Percentiles rank a stretch among this genome's conserved stretches.
These are phyloP conservation scores for Plasmodium fragile DNA, from an alignment of 169 alveolate genomes.

Conservation along the genomic window DNA sequence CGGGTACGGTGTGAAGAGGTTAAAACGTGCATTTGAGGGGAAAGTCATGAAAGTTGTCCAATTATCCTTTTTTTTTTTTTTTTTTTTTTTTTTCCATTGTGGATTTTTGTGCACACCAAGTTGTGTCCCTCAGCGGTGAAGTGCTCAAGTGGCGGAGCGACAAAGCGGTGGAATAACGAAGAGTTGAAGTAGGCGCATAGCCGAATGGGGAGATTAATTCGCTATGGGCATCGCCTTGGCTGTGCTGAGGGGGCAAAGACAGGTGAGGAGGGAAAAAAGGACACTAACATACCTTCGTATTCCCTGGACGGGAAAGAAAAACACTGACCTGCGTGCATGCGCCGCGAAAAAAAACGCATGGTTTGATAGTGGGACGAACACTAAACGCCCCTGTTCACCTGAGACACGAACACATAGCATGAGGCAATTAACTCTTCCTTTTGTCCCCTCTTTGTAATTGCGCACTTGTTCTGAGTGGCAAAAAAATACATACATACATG, in stretches of 20 bases:
- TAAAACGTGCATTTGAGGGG: neutral
- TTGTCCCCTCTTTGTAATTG: neutral
- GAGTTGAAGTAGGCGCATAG: neutral
- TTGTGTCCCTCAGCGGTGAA: neutral
- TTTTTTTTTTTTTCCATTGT: neutral
- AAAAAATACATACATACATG: neutral
- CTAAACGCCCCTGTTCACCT: neutral
- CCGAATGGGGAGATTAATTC: neutral
- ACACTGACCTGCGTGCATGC: neutral
- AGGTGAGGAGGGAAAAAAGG: neutral
- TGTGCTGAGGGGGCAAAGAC: neutral
- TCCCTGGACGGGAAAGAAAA: neutral
- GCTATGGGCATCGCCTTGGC: neutral
- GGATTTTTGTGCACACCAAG: neutral
- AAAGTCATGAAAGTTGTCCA: neutral
- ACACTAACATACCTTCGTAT: neutral
- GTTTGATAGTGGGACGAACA: neutral
- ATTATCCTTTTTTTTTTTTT: neutral
- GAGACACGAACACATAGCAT: neutral
- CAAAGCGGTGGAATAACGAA: too few relatives aligned
- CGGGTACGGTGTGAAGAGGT: neutral
- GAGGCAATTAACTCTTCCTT: neutral
- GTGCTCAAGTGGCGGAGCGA: neutral
- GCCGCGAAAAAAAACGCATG: neutral
- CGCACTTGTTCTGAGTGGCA: neutral